Evolutionary conservation across 805 yeast species (phyloP).

Genomic region (Zygosaccharomyces rouxii): DNA sequence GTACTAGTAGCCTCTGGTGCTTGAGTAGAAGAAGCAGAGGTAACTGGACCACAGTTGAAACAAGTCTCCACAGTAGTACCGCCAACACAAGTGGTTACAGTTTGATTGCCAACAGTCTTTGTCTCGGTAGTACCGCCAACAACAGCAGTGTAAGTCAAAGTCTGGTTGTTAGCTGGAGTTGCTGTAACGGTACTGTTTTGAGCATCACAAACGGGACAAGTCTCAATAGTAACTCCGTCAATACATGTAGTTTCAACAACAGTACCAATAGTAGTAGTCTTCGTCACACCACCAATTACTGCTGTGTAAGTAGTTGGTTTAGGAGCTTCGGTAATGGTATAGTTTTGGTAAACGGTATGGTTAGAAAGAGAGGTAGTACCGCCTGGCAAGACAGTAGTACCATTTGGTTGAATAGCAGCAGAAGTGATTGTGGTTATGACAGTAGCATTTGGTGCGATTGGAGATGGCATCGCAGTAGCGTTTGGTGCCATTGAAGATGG

Average conservation of each 20-base stretch:
- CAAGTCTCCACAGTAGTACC: constrained; percentile 5
- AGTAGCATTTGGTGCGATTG: neutral
- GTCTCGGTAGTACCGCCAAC: constrained; percentile 3
- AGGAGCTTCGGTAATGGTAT: neutral
- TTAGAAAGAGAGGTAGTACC: constrained; percentile 1
- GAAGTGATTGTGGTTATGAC: neutral
- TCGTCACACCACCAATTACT: constrained; percentile 3
- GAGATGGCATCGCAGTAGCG: neutral
- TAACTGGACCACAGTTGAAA: neutral
- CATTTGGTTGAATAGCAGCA: neutral
- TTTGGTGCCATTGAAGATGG: neutral
- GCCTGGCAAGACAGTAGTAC: constrained; percentile 2
- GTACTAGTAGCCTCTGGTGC: constrained; percentile 1
- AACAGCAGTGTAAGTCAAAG: neutral
- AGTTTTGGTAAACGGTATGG: neutral
- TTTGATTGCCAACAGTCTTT: neutral
- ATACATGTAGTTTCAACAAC: neutral
- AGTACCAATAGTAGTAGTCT: constrained; percentile 1
- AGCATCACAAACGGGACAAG: neutral
- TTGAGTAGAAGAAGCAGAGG: constrained; percentile 4
- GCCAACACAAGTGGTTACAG: constrained; percentile 1
- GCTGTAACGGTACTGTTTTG: neutral
- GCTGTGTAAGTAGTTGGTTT: constrained; percentile 2
- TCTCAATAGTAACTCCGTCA: constrained; percentile 2
- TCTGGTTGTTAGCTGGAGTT: neutral